These are phyloP conservation scores for Paraglomus brasilianum DNA, from an alignment of 192 early-diverging fungal species.

Conservation along the genomic window DNA sequence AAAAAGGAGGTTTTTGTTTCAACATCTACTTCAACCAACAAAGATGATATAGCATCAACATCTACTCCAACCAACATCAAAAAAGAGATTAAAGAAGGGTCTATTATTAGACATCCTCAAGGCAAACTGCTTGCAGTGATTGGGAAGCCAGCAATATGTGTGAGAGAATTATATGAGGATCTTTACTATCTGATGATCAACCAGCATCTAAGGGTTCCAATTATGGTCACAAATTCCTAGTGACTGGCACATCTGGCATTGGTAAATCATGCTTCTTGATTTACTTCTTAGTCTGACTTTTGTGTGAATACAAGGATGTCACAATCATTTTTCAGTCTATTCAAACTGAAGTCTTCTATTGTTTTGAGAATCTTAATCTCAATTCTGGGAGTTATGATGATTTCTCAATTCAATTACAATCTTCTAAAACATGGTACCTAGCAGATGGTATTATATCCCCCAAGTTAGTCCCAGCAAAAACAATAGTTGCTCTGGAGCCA, in stretches of 20 bases:
- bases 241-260: conserved; percentile 39
- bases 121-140: not conserved
- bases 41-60: no score
- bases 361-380: not conserved
- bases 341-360: conserved; percentile 11
- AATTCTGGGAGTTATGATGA: not conserved
- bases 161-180: conserved; percentile 31
- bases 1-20: no score
- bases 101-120: no score
- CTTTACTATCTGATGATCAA: conserved; percentile 28
- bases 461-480: not conserved
- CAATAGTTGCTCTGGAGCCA: not conserved
- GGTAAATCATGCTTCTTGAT: conserved; percentile 40
- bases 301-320: conserved; percentile 31
- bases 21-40: no score
- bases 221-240: conserved; percentile 15
- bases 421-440: not conserved
- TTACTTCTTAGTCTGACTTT: conserved; percentile 36
- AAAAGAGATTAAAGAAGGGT: no score
- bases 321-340: not conserved
- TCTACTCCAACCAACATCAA: no score
- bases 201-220: not conserved
- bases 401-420: not conserved
- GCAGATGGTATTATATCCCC: not conserved
- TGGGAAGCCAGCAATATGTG: conserved; percentile 13